Conservation (phyloP, 2,329 filamentous ascomycete genomes). For the Endothia cerciana region DNA sequence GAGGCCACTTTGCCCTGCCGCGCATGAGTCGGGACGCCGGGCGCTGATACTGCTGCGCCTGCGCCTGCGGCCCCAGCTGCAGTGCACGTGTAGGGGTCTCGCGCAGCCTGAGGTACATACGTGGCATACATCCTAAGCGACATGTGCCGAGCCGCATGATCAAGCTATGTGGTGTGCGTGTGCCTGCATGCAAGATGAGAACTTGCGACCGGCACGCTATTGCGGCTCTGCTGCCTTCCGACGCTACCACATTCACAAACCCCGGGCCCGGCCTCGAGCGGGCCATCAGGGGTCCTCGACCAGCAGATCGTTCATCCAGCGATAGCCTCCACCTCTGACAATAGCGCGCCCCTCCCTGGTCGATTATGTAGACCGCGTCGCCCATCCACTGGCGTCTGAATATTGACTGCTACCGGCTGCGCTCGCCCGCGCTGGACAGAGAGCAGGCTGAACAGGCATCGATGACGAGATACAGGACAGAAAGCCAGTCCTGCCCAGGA, state of each 20-base stretch:
- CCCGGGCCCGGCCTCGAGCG: neutral
- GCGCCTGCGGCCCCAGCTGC: too few species aligned
- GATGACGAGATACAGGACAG: neutral
- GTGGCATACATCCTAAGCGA: neutral
- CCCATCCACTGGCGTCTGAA: neutral
- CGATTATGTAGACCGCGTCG: neutral
- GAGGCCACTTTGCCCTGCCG: too few species aligned
- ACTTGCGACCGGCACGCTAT: too few species aligned
- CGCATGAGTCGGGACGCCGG: neutral
- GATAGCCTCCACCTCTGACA: neutral
- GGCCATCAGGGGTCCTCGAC: neutral
- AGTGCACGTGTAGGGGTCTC: too few species aligned
- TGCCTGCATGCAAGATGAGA: too few species aligned
- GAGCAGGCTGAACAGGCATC: neutral
- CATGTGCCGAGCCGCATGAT: neutral
- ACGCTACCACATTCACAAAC: neutral
- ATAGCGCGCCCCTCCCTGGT: neutral
- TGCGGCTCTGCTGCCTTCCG: neutral
- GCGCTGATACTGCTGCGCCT: too few species aligned
- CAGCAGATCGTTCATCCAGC: neutral
- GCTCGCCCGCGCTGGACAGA: neutral
- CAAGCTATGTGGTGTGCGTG: neutral
- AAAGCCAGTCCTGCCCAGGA: neutral
- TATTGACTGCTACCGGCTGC: neutral
- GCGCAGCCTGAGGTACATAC: too few species aligned